Percentiles rank a stretch among this genome's conserved stretches.
phyloP scores from a whole-genome alignment of 345 rosid genomes.

The Cardamine resedifolia region DNA sequence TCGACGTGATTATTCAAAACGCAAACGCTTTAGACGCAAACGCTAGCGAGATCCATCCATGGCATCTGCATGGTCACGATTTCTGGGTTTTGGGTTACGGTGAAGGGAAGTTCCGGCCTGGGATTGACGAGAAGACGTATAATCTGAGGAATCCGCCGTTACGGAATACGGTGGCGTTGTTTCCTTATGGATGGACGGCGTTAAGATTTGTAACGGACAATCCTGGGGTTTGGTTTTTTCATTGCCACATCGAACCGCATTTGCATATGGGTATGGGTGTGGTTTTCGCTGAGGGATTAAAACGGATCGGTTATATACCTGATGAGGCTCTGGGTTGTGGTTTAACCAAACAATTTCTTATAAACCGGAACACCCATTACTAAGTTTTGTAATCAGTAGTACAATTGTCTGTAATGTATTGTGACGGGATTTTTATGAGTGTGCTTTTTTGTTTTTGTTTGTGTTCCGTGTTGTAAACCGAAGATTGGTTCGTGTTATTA shows the following conservation, averaged over 20 bases:
- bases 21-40: conserved; percentile 46
- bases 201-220: conserved; percentile 71
- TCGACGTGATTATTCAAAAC: conserved; percentile 83
- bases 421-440: neutral
- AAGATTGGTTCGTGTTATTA: neutral
- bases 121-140: conserved; percentile 39
- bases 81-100: conserved; percentile 89
- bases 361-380: conserved; percentile 20
- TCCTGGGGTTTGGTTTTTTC: conserved; percentile 94
- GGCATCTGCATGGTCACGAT: conserved; percentile 92
- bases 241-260: conserved; percentile 92
- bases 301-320: conserved; percentile 50
- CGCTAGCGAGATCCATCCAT: conserved; percentile 72
- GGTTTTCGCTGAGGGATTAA: conserved; percentile 62
- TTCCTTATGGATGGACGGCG: conserved; percentile 93
- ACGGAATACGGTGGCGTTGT: conserved; percentile 63
- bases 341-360: conserved; percentile 41
- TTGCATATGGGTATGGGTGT: conserved; percentile 97
- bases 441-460: neutral
- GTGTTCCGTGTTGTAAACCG: conserved; percentile 6
- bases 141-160: conserved; percentile 70
- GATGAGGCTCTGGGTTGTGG: conserved; percentile 55
- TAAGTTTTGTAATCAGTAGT: neutral
- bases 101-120: conserved; percentile 49
- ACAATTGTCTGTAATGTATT: too few relatives aligned